Evolutionary conservation across 805 yeast species (phyloP), one percentile per base, ranked within the genome.

Genomic region (Wilhelminamyces savonicus): DNA sequence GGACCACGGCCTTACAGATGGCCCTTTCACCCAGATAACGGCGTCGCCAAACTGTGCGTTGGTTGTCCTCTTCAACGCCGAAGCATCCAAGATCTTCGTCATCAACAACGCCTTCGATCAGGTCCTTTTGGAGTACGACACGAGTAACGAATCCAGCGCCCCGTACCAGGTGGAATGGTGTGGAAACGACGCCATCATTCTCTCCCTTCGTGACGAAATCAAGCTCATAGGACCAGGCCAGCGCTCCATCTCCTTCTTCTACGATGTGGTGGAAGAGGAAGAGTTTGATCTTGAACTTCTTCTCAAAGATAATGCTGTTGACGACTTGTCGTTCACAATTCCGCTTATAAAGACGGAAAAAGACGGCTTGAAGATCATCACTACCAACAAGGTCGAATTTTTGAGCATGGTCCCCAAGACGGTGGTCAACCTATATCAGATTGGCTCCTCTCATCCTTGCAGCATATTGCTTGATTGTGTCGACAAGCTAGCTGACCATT

Each of bases 361-460:
- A 2, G 94, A 87, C 53, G 95, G 97, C 0, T 37, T 87, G 9
- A 73, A 78, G 23, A 66, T 83, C 0, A 44, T 87, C n/a, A 76
- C 85, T 0, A 46, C 58, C 3, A 66, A 65, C 7, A 67, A 70
- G 24, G 60, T 82, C 11, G 80, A 79, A 37, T 73, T 82, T 31
- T 49, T 87, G 7, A 60, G 78, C 6, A 69, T 78, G 37, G 94
- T 92, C 0, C 66, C 74, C 0, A 59, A 60, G 2, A 52, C 62
- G 0, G 73, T 82, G 0, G 66, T 70, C 3, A 76, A 77, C 22
- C 68, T 84, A 5, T 86, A 86, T 53, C 74, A 73, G 45, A 74
- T 88, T 27, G 98, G 97, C 0, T 85, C 96, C 0, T 71, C 84
- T 0, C 71, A 83, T 20, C 82, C 96, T 1, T 70, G 92, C 19